Evolutionary conservation across 768 basidiomycete species (phyloP).

Genomic region (Lactarius hengduanensis): DNA sequence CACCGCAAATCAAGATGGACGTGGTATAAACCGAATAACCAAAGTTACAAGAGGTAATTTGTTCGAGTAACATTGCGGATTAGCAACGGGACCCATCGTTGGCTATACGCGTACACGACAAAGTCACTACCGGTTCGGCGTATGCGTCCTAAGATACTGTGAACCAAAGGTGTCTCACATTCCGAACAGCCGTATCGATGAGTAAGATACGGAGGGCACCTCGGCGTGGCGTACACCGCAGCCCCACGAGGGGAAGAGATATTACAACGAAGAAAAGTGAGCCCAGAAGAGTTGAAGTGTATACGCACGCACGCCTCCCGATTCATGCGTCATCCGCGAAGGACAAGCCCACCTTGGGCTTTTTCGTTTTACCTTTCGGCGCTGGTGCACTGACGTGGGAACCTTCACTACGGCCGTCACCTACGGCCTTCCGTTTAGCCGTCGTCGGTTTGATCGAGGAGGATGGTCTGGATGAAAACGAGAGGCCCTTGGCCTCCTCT

Average conservation of each 20-base stretch:
- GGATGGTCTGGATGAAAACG: slow-evolving; percentile 42
- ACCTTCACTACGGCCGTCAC: slow-evolving; percentile 33
- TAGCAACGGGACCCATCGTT: not conserved
- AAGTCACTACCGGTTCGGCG: not conserved
- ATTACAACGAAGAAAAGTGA: not conserved
- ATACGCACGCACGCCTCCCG: not conserved
- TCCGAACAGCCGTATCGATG: not conserved
- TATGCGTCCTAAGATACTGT: not conserved
- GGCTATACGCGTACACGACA: not conserved
- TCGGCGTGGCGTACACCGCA: not conserved
- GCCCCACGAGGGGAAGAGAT: not conserved
- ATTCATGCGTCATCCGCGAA: slow-evolving; percentile 57
- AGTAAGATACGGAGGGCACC: not conserved
- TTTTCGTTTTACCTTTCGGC: slow-evolving; percentile 56
- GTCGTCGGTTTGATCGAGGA: slow-evolving; percentile 28
- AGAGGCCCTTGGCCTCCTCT: slow-evolving; percentile 35
- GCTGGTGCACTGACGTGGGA: slow-evolving; percentile 29
- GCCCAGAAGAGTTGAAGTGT: not conserved
- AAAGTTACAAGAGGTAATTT: not conserved
- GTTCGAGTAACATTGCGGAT: not conserved
- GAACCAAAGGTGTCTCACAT: not conserved
- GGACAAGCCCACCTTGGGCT: slow-evolving; percentile 47
- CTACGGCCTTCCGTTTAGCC: slow-evolving; percentile 38
- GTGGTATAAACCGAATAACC: not conserved
- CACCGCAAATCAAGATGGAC: not conserved